Base-by-base conservation (phyloP, 2,329 filamentous ascomycete genomes). In the Diplocarpon rosae region DNA sequence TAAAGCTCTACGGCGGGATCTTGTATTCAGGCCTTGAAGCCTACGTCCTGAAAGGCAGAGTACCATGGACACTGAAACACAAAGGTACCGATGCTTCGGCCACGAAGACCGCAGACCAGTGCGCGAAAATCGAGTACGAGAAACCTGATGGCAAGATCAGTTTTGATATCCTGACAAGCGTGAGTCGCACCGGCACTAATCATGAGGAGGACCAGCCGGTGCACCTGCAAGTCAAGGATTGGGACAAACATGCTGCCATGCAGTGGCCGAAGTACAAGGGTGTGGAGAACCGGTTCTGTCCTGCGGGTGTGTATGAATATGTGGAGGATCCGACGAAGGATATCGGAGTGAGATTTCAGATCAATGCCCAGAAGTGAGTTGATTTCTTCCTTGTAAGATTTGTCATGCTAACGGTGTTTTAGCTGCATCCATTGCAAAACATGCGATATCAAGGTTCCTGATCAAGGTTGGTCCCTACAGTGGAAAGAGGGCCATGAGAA, bases 361-460 rank as follows among this genome's bases (percentile, higher is more conserved):
- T 98, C 63, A 96, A 96, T 61, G 70, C 89, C 39, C 90, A 96
- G 65, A 96, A 95, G 87, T 94, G 72, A 78, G 86, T 79, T 11
- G 4, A 12, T 29, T 29, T 16, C 32, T 16, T 14, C 15, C 12
- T 12, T n/a, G 10, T 13, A 6, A 14, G 15, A 13, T 17, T 28
- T 33, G 2, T 11, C 20, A 5, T 12, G 15, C 13, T 30, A 1
- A 45, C 44, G 42, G 48, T 42, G 10, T 16, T 16, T 33, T 56
- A 95, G 89, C 68, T 98, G 92, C 64, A 94, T 98, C 53, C 92
- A 98, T 68, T 98, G 92, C 75, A 98, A 98, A 75, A 98, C 92
- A 12, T 98, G 92, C 64, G 92, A 98, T 65, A 98, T 98, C 69
- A 98, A 98, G 70, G 90, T 87, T 13, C 92, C 92, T 7, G 78